Evolutionary conservation across 805 yeast genomes (phyloP), one percentile per base, ranked within the genome.

Genomic region (Starmerella vitae): DNA sequence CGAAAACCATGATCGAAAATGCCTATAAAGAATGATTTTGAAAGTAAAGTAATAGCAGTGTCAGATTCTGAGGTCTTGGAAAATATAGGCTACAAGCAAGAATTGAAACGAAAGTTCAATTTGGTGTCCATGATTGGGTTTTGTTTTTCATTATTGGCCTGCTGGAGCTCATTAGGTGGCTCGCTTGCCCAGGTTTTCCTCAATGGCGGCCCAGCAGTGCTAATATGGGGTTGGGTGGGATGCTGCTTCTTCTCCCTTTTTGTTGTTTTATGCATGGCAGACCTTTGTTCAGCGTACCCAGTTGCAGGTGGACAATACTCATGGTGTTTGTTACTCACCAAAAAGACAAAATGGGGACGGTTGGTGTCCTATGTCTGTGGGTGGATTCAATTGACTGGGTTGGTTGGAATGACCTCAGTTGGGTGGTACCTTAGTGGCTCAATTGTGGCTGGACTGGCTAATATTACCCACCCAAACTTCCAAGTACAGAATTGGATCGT

Each of bases 251-350:
- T 76, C 35, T 66, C 77, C 36, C 57, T 71, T 30, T 65, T 66
- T 14, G 81, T 76, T 32, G 79, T 76, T 5, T 57, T 67, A 32
- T 67, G 76, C 15, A 63, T 77, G 70, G 81, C 81, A 0, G 84
- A 77, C 50, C 62, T 76, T 18, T 69, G 78, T 13, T 66, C 49
- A 4, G 50, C 50, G 5, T 46, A 46, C 72, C 84, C 84, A 22
- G 76, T 77, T 9, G 64, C 78, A 14, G 72, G 80, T 17, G 84
- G 84, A 32, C 69, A 78, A 13, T 80, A 79, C 36, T 76, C 76
- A 44, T 80, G 83, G 43, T 76, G 76, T 2, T 66, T 73, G n/a
- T 46, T 51, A 34, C 41, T 56, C 22, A 49, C 51, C 6, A 28
- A 26, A 8, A 41, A 31, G n/a, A 41, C 45, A 26, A 61, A 60